Conservation (phyloP, 495 filamentous ascomycete species). For the Cenococcum geophilum region DNA sequence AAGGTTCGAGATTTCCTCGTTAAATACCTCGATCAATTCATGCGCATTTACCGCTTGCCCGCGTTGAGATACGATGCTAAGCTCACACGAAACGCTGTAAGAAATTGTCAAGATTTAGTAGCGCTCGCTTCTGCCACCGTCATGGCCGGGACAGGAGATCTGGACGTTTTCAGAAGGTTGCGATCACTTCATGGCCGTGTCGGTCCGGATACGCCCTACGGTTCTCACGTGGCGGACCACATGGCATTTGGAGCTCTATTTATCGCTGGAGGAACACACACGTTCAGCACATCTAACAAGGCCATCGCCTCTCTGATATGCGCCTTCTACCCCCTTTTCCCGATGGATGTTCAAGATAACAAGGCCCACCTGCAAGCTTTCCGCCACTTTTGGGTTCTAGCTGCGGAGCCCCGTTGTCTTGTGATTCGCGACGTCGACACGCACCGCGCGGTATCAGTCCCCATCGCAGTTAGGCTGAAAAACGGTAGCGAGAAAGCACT, state of each 20-base stretch:
- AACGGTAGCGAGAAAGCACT: slow-evolving; percentile 40
- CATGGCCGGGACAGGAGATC: slow-evolving; percentile 92
- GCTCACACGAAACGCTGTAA: slow-evolving; percentile 70
- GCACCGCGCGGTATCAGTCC: slow-evolving; percentile 65
- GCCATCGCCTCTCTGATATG: slow-evolving; percentile 81
- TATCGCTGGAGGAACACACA: slow-evolving; percentile 83
- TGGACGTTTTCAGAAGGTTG: slow-evolving; percentile 81
- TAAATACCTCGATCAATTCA: slow-evolving; percentile 80
- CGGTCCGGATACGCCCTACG: slow-evolving; percentile 78
- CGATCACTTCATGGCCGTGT: slow-evolving; percentile 83
- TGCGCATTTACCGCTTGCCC: slow-evolving; percentile 64
- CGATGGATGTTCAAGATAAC: slow-evolving; percentile 81
- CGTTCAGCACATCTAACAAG: slow-evolving; percentile 82
- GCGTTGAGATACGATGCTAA: slow-evolving; percentile 71
- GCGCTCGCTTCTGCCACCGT: slow-evolving; percentile 77
- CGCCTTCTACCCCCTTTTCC: slow-evolving; percentile 91
- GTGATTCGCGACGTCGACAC: slow-evolving; percentile 79
- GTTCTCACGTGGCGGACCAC: slow-evolving; percentile 87
- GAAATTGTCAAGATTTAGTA: slow-evolving; percentile 83
- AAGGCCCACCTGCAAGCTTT: slow-evolving; percentile 93
- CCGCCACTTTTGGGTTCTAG: slow-evolving; percentile 95
- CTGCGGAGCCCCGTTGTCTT: slow-evolving; percentile 82
- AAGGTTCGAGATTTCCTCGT: slow-evolving; percentile 73
- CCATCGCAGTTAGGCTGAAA: slow-evolving; percentile 54
- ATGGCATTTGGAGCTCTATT: slow-evolving; percentile 89